Percentiles rank a stretch among this genome's conserved stretches.
Conservation (phyloP, 768 basidiomycete species). For the Boletus reticulatus region DNA sequence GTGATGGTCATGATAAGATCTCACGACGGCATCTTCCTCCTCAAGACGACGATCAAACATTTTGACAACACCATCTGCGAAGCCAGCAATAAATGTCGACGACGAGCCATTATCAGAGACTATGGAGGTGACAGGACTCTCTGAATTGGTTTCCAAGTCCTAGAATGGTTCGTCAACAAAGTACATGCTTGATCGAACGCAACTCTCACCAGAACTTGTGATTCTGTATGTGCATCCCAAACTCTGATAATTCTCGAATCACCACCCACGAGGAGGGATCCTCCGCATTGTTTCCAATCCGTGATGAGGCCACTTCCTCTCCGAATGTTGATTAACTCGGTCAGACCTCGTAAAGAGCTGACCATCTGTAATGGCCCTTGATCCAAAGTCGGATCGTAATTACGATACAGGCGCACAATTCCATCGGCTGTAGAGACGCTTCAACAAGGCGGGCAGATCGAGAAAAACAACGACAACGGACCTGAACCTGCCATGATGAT, state of each 20-base stretch:
- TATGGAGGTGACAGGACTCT: slow-evolving; percentile 86
- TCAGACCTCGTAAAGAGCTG: slow-evolving; percentile 87
- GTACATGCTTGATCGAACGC: background rate
- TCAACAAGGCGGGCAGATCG: background rate
- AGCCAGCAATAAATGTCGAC: slow-evolving; percentile 83
- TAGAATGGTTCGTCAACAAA: slow-evolving; percentile 30
- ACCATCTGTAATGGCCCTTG: slow-evolving; percentile 85
- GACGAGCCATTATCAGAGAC: slow-evolving; percentile 73
- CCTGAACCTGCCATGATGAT: slow-evolving; percentile 86
- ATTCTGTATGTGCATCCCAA: slow-evolving; percentile 95
- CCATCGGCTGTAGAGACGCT: slow-evolving; percentile 70
- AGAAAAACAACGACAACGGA: slow-evolving; percentile 35
- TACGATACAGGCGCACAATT: slow-evolving; percentile 85
- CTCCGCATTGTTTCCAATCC: slow-evolving; percentile 91
- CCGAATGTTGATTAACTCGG: slow-evolving; percentile 70
- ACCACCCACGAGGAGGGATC: slow-evolving; percentile 85
- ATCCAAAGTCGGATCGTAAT: slow-evolving; percentile 77
- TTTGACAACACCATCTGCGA: slow-evolving; percentile 88
- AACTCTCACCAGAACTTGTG: slow-evolving; percentile 59
- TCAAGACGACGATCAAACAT: slow-evolving; percentile 90
- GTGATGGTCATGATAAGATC: slow-evolving; percentile 72
- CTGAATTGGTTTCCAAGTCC: slow-evolving; percentile 89
- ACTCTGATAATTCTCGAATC: slow-evolving; percentile 86
- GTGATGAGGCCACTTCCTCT: slow-evolving; percentile 82
- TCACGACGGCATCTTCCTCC: slow-evolving; percentile 78